Conservation (phyloP, 2,329 filamentous ascomycete species). For the Nothopassalora personata region DNA sequence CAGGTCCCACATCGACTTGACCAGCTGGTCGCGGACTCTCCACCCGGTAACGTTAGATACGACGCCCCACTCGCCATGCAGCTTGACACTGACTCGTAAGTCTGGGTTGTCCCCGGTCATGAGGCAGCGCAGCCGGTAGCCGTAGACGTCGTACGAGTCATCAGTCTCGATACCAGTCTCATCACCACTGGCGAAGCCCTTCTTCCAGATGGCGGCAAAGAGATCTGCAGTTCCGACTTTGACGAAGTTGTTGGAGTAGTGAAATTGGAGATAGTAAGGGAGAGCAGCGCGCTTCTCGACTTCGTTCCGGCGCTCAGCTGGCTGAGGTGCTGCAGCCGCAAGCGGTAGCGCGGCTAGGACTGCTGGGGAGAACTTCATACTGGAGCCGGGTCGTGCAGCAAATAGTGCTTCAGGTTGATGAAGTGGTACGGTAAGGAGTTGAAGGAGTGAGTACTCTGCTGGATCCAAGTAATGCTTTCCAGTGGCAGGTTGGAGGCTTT, state of each 20-base stretch:
- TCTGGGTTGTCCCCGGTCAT: not conserved
- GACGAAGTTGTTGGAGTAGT: not conserved
- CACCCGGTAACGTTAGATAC: not conserved
- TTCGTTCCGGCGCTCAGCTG: not conserved
- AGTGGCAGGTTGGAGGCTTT: no score
- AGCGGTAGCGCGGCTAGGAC: not conserved
- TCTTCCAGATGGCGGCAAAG: not conserved
- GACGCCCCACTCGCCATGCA: not conserved
- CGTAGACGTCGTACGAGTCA: not conserved
- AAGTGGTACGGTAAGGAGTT: no score
- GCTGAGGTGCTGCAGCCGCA: not conserved
- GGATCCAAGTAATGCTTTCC: no score
- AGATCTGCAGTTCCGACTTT: not conserved
- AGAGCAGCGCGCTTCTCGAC: not conserved
- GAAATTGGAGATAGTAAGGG: not conserved
- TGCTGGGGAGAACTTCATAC: not conserved
- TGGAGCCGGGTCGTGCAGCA: no score
- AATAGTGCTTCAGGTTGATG: no score
- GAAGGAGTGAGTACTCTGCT: no score
- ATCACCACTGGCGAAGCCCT: not conserved
- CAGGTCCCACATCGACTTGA: not conserved
- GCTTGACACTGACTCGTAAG: not conserved
- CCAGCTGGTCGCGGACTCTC: not conserved
- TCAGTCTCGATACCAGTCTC: not conserved
- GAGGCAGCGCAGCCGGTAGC: not conserved